Base-by-base conservation (phyloP, 345 rosid species). In the Eutrema japonicum region DNA sequence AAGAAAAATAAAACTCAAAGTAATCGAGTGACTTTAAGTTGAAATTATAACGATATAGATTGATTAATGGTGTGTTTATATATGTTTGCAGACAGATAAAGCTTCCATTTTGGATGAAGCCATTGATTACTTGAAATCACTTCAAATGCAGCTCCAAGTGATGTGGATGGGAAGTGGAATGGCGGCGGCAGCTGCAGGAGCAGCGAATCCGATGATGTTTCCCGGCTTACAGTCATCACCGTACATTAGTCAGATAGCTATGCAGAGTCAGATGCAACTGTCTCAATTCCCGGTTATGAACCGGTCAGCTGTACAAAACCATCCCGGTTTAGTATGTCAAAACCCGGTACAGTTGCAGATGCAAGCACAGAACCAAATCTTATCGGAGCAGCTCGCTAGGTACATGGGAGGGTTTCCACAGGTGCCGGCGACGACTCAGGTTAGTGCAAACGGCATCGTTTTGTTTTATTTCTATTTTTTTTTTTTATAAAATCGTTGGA, bases 131-230 rank as follows among this genome's bases (percentile, higher is more conserved):
- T 69, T 93, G 79, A 93, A 91, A 78, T 91, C 97, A 30, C 96
- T 93, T 65, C 98, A 93, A 77, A 78, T 87, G 77, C 98, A 93
- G 80, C 90, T 93, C 32, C 98, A 93, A 94, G 81, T 93, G 64
- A 91, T 93, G 97, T 91, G 96, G 90, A 86, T 93, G 96, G 97
- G 98, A 59, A 83, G 88, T 77, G 86, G 94, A 82, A 89, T 91
- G 97, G 93, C 88, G 7, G 79, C 78, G 5, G 78, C 78, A 2
- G 78, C 79, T 1, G 74, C 79, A 50, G 74, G 74, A 37, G 79
- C 79, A 37, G 36, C 79, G 11, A 71, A 46, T 75, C 98, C 94
- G 2, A 80, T 88, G 94, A 88, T 93, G 97, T 89, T 93, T 77
- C 94, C 93, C 4, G 96, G 97, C 43, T 77, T 89, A 35, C 98